Evolutionary conservation across 306 rosid species (phyloP), one percentile per base, ranked within the genome.

Genomic region (Vachellia collinsii): DNA sequence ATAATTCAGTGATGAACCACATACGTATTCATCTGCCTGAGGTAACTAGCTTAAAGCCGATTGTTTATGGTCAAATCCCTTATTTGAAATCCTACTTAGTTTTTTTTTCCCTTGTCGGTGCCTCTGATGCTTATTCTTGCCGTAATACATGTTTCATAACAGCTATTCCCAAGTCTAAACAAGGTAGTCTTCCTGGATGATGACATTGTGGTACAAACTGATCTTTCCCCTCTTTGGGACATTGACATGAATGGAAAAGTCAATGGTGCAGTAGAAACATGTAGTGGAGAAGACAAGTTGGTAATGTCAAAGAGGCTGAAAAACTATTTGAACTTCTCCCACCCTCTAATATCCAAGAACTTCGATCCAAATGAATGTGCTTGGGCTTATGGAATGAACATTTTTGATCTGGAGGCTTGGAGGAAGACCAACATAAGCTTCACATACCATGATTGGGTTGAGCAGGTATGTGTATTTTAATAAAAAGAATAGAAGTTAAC

Each of bases 351-450:
- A 82, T 84, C 88, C 3, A 29, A 77, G 56, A 87, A 80, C 58
- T 96, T 96, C 68, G 58, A 88, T 48, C 97, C 99, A 67, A 67
- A 86, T 22, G 91, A 94, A 80, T 96, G 99, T 76, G 99, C 99
- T 13, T 96, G 98, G 99, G 99, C 99, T 48, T 96, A 96, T 78
- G 99, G 99, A 79, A 96, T 96, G 99, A 96, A 96, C 87, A 89
- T 96, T 74, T 96, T 96, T 75, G 98, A 96, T 84, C 88, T 96
- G 66, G 91, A 89, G 72, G 99, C 98, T 76, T 96, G 99, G 99
- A 88, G 98, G 84, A 96, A 83, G 83, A 93, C 99, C 84, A 96
- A 93, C 84, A 96, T 96, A 87, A 96, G 98, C 91, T 74, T 64
- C 22, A 85, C 92, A 69, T 96, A 93, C 83, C 93, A 96, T 75